phyloP scores from a whole-genome alignment of 257 asterid genomes.

The Linaria vulgaris region DNA sequence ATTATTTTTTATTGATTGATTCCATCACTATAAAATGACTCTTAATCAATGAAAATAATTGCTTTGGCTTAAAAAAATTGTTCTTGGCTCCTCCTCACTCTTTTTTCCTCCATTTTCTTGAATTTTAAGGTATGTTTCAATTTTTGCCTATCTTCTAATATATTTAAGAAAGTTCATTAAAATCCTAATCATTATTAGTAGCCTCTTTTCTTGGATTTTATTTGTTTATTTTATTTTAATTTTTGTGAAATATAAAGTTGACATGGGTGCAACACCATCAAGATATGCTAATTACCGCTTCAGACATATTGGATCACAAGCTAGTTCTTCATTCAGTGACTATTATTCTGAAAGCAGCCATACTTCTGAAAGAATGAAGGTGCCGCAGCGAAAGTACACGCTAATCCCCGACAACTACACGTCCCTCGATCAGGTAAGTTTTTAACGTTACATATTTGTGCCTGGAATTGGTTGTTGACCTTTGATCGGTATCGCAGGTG shows the following conservation, averaged over 20 bases:
- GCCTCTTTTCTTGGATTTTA: too few species aligned
- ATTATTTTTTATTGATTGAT: background rate
- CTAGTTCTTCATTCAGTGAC: conserved; percentile 26
- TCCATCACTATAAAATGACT: conserved; percentile 12
- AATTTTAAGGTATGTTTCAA: conserved; percentile 20
- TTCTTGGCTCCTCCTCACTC: background rate
- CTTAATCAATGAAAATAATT: conserved; percentile 14
- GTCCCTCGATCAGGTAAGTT: conserved; percentile 66
- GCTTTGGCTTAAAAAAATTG: conserved; percentile 5
- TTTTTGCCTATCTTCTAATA: background rate
- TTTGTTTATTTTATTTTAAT: too few species aligned
- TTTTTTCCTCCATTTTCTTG: conserved; percentile 12
- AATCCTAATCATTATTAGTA: too few species aligned
- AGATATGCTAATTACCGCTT: background rate
- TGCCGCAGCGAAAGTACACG: conserved; percentile 40
- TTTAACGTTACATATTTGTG: background rate
- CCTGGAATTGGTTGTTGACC: too few species aligned
- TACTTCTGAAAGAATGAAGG: conserved; percentile 23
- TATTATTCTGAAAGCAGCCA: conserved; percentile 15
- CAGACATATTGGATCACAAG: background rate
- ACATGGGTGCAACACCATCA: conserved; percentile 42
- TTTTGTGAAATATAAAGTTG: background rate
- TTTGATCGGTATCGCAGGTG: too few species aligned
- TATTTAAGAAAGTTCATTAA: background rate
- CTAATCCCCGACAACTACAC: conserved; percentile 58